Evolutionary conservation across 257 asterid species (phyloP).

Genomic region (Fraxinus cuspidata): DNA sequence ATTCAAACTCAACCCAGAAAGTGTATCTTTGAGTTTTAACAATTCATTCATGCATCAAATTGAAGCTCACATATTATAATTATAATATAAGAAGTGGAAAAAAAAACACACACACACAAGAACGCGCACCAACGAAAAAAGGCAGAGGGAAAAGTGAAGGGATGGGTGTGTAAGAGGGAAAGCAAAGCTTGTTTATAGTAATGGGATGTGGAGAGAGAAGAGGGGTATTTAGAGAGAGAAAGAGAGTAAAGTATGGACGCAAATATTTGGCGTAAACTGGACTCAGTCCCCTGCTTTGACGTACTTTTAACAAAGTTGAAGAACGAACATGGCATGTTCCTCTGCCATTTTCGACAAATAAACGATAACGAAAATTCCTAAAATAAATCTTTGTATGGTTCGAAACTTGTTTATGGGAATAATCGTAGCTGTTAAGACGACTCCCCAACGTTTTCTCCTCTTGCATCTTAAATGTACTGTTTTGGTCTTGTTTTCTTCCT

Average conservation of each 20-base stretch:
- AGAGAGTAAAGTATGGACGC: conserved; percentile 32
- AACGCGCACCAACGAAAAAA: conserved; percentile 4
- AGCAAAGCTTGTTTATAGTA: conserved; percentile 59
- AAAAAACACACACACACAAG: conserved; percentile 14
- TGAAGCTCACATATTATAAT: conserved; percentile 17
- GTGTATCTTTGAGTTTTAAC: too few species aligned
- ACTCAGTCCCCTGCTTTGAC: conserved; percentile 74
- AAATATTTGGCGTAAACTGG: conserved; percentile 62
- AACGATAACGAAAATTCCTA: conserved; percentile 12
- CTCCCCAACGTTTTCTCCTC: conserved; percentile 29
- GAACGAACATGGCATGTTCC: conserved; percentile 26
- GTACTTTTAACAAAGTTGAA: conserved; percentile 35
- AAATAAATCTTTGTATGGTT: background rate
- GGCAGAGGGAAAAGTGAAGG: background rate
- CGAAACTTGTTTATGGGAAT: conserved; percentile 32
- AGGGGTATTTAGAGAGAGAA: conserved; percentile 20
- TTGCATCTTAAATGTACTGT: background rate
- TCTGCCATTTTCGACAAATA: background rate
- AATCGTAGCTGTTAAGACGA: conserved; percentile 7
- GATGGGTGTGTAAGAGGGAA: conserved; percentile 35
- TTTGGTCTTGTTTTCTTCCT: background rate
- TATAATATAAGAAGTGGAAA: too few species aligned
- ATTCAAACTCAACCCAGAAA: too few species aligned
- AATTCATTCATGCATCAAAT: too few species aligned
- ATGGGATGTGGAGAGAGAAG: conserved; percentile 22